Percentiles rank a stretch among this genome's conserved stretches.
phyloP scores from a whole-genome alignment of 495 filamentous ascomycete species.

The Penicillium samsonianum region DNA sequence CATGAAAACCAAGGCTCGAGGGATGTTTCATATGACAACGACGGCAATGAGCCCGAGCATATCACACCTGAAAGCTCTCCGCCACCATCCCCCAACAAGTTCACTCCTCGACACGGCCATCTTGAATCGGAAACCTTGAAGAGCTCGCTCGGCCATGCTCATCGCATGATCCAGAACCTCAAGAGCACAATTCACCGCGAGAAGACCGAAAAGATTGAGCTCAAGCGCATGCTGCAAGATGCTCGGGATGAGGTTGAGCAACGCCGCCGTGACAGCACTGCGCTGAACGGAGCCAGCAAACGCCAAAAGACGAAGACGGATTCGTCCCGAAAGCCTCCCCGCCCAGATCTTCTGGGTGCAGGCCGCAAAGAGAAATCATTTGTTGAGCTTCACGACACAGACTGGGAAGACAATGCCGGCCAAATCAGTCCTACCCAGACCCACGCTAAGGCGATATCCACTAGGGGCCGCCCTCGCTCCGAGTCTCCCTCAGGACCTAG shows the following conservation, averaged over 20 bases:
- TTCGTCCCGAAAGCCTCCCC: conserved; percentile 71
- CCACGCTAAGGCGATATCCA: conserved; percentile 25
- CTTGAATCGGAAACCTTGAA: conserved; percentile 93
- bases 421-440: conserved; percentile 50
- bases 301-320: conserved; percentile 70
- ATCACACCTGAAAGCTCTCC: conserved; percentile 87
- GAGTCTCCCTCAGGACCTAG: conserved; percentile 45
- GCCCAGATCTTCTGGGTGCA: conserved; percentile 74
- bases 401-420: conserved; percentile 85
- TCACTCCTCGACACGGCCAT: conserved; percentile 82
- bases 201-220: conserved; percentile 95
- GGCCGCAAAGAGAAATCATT: conserved; percentile 75
- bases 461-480: conserved; percentile 21
- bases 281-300: conserved; percentile 54
- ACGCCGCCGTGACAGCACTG: conserved; percentile 59
- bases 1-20: conserved; percentile 61
- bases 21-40: conserved; percentile 61
- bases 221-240: conserved; percentile 94
- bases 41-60: conserved; percentile 64
- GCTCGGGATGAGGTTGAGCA: conserved; percentile 90
- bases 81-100: conserved; percentile 85
- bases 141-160: conserved; percentile 90
- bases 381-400: conserved; percentile 68
- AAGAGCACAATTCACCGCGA: conserved; percentile 94
- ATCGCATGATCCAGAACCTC: conserved; percentile 92